These are phyloP conservation scores for Geosmithia morbida DNA, from an alignment of 2,329 filamentous ascomycete genomes.

Conservation along the genomic window DNA sequence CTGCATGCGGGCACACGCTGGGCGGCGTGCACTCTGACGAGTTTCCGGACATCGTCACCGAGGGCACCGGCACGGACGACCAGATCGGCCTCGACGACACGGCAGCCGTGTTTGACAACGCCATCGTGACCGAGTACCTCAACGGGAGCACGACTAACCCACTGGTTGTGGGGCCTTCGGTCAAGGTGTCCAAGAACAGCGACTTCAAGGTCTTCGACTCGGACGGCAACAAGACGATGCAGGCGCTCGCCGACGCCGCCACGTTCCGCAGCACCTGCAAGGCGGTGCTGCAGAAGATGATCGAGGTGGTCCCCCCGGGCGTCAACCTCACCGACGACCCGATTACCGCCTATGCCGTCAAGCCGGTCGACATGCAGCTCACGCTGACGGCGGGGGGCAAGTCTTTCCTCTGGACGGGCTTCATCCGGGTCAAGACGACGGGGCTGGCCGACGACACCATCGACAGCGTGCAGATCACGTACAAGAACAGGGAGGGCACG, in stretches of 20 bases:
- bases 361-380: conserved; percentile 42
- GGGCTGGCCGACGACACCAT: conserved; percentile 25
- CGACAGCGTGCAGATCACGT: conserved; percentile 32
- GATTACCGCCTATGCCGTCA: conserved; percentile 41
- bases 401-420: conserved; percentile 19
- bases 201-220: conserved; percentile 41
- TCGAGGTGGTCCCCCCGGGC: conserved; percentile 39
- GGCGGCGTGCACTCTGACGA: conserved; percentile 42
- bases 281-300: conserved; percentile 42
- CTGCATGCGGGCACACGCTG: conserved; percentile 46
- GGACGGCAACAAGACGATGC: conserved; percentile 41
- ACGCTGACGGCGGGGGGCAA: conserved; percentile 32
- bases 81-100: conserved; percentile 31
- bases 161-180: conserved; percentile 36
- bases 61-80: conserved; percentile 25
- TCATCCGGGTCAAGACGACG: conserved; percentile 10
- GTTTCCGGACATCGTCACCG: conserved; percentile 36
- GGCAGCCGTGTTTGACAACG: conserved; percentile 36
- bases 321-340: conserved; percentile 32
- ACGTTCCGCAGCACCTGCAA: conserved; percentile 33
- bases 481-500: conserved; percentile 39
- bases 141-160: conserved; percentile 37
- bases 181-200: conserved; percentile 28
- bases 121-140: conserved; percentile 41
- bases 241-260: conserved; percentile 25